Percentiles rank a stretch among this genome's conserved stretches.
Evolutionary conservation across 169 alveolate species (phyloP).

Genomic region (Babesia microti): DNA sequence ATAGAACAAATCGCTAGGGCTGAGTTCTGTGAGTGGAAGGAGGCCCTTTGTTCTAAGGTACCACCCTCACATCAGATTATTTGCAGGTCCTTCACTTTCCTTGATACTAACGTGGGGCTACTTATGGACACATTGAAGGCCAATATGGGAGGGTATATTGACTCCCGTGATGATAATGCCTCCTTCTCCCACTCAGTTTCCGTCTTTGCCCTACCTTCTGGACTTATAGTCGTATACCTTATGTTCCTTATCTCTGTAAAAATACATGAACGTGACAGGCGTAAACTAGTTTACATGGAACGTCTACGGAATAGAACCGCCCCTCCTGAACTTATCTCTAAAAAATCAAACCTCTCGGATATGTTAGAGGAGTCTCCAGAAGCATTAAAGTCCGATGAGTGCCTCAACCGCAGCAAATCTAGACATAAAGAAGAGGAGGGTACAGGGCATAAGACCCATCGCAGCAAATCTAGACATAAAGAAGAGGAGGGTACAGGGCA

Average conservation of each 20-base stretch:
- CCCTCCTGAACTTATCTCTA: too few relatives aligned
- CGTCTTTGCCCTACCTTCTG: constrained; percentile 17
- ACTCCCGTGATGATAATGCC: constrained; percentile 26
- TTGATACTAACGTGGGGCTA: constrained; percentile 18
- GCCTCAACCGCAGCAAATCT: too few relatives aligned
- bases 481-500: too few relatives aligned
- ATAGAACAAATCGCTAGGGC: constrained; percentile 45
- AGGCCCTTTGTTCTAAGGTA: constrained; percentile 56
- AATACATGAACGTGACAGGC: constrained; percentile 36
- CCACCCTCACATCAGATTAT: constrained; percentile 59
- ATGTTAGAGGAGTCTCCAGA: too few relatives aligned
- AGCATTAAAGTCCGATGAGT: too few relatives aligned
- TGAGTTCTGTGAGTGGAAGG: constrained; percentile 66
- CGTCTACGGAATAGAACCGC: too few relatives aligned
- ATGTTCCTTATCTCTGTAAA: constrained; percentile 19
- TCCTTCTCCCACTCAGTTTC: constrained; percentile 21
- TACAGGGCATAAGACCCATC: too few relatives aligned
- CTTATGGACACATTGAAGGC: constrained; percentile 17
- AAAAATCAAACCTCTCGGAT: too few relatives aligned
- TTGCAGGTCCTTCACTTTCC: constrained; percentile 38
- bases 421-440: too few relatives aligned
- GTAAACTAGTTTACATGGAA: constrained; percentile 11
- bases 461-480: too few relatives aligned
- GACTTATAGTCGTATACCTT: constrained; percentile 28
- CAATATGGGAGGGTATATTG: constrained; percentile 19